Evolutionary conservation across 1,284 basidiomycete genomes (phyloP).

Genomic region (Ustilago trichophora): DNA sequence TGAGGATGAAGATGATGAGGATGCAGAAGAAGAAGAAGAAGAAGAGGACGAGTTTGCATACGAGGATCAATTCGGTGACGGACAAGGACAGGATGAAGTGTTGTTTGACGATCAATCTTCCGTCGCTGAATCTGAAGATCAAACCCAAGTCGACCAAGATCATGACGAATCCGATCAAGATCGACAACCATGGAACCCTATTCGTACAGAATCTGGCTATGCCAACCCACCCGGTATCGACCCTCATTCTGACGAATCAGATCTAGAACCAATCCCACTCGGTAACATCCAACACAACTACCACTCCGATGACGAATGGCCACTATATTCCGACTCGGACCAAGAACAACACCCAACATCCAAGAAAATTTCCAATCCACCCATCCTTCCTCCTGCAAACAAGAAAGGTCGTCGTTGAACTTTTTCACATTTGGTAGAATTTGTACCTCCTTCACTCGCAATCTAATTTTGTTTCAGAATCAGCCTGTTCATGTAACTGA

Average conservation of each 20-base stretch:
- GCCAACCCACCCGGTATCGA: slow-evolving; percentile 34
- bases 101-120: slow-evolving; percentile 16
- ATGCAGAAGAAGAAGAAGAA: slow-evolving; percentile 23
- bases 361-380: no score
- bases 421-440: no score
- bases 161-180: no score
- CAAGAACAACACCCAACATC: slow-evolving; percentile 9
- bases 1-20: slow-evolving; percentile 16
- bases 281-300: slow-evolving; percentile 48
- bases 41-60: slow-evolving; percentile 61
- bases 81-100: slow-evolving; percentile 13
- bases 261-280: slow-evolving; percentile 55
- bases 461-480: no score
- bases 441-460: no score
- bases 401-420: no score
- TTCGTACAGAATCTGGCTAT: slow-evolving; percentile 13
- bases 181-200: slow-evolving; percentile 16
- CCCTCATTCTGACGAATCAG: slow-evolving; percentile 42
- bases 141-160: slow-evolving; percentile 22
- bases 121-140: not conserved
- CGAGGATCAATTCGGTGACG: slow-evolving; percentile 45
- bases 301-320: slow-evolving; percentile 33
- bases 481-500: no score
- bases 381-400: no score
- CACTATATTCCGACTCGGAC: slow-evolving; percentile 26